Percentiles rank a stretch among this genome's conserved stretches.
phyloP scores from a whole-genome alignment of 2,329 filamentous ascomycete species.

The Colletotrichum sp. region DNA sequence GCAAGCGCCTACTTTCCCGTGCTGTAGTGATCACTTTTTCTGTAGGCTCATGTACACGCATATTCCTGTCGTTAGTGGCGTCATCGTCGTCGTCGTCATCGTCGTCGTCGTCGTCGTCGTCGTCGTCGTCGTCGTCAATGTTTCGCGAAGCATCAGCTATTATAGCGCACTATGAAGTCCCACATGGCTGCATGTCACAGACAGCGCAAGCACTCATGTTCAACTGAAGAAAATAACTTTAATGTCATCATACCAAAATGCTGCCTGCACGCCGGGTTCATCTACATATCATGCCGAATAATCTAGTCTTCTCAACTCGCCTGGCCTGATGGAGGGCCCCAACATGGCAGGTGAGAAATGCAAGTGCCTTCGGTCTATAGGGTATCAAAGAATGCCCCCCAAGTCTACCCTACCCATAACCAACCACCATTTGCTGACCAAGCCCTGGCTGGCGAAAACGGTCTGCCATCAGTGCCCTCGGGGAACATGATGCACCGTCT shows the following conservation, averaged over 20 bases:
- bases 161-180: not conserved
- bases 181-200: not conserved
- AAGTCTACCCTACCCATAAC: constrained; percentile 19
- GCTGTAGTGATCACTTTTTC: not conserved
- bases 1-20: not conserved
- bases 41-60: not conserved
- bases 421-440: not conserved
- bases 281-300: constrained; percentile 15
- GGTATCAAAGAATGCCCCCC: constrained; percentile 21
- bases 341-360: not conserved
- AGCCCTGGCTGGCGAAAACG: not conserved
- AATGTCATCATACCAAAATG: not conserved
- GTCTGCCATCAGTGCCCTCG: not conserved
- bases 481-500: not conserved
- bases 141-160: not conserved
- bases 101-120: not conserved
- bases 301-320: constrained; percentile 1
- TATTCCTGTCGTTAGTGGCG: not conserved
- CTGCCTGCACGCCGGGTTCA: constrained; percentile 9
- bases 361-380: constrained; percentile 21
- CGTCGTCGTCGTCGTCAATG: not conserved
- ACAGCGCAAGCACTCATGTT: not conserved
- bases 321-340: not conserved
- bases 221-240: not conserved
- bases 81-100: not conserved